Conservation (phyloP, 768 basidiomycete genomes). For the Stropharia rugosoannulata region DNA sequence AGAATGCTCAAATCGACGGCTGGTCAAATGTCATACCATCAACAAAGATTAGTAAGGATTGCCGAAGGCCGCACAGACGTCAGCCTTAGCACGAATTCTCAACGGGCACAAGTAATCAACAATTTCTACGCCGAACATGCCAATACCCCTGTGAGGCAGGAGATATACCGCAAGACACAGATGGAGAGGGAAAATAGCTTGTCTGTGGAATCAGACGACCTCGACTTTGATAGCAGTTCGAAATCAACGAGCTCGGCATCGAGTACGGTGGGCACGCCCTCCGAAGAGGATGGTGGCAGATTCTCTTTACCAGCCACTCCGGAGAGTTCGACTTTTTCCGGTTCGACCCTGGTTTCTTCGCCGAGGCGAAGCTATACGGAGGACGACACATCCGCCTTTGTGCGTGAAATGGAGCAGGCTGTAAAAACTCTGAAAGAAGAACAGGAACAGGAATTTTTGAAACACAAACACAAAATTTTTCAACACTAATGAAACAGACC, state of each 20-base stretch:
- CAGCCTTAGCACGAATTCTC: constrained; percentile 27
- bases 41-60: constrained; percentile 35
- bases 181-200: constrained; percentile 20
- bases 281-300: too few relatives aligned
- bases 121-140: constrained; percentile 35
- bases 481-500: neutral
- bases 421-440: constrained; percentile 12
- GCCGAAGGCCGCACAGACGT: constrained; percentile 39
- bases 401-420: constrained; percentile 16
- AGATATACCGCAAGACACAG: constrained; percentile 28
- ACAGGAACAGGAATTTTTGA: neutral
- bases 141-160: constrained; percentile 30
- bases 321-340: too few relatives aligned
- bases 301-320: too few relatives aligned
- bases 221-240: too few relatives aligned
- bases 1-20: constrained; percentile 30
- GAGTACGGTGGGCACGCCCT: too few relatives aligned
- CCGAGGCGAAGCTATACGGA: constrained; percentile 3
- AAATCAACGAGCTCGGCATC: too few relatives aligned
- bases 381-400: constrained; percentile 9
- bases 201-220: neutral
- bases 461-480: neutral
- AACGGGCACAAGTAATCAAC: constrained; percentile 32
- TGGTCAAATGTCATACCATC: constrained; percentile 29
- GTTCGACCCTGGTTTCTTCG: too few relatives aligned